phyloP scores from a whole-genome alignment of 2,329 filamentous ascomycete species.

The Ilyonectria destructans region DNA sequence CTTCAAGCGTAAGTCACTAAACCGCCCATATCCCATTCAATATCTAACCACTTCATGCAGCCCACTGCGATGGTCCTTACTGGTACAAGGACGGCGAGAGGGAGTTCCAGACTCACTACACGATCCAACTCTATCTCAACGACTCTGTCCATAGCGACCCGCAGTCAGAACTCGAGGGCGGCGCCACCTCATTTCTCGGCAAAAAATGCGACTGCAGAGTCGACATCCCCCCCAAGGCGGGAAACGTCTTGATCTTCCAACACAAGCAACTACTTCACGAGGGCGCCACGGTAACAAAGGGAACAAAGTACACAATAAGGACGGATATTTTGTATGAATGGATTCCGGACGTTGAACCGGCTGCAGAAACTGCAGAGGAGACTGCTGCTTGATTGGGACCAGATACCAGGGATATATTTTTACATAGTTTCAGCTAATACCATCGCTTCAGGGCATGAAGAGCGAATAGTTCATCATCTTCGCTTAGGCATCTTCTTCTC shows the following conservation, averaged over 20 bases:
- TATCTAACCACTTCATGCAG: slow-evolving; percentile 52
- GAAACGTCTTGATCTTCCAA: slow-evolving; percentile 75
- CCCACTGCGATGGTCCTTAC: slow-evolving; percentile 80
- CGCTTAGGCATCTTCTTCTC: slow-evolving; percentile 75
- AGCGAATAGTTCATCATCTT: slow-evolving; percentile 35
- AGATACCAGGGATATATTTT: slow-evolving; percentile 5
- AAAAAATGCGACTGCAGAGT: slow-evolving; percentile 59
- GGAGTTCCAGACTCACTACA: slow-evolving; percentile 65
- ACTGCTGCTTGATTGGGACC: slow-evolving; percentile 11
- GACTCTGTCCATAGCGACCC: slow-evolving; percentile 46
- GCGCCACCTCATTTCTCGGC: slow-evolving; percentile 71
- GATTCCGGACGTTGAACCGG: slow-evolving; percentile 35
- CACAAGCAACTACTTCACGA: slow-evolving; percentile 68
- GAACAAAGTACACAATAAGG: slow-evolving; percentile 72
- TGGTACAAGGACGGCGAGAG: slow-evolving; percentile 65
- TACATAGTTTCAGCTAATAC: slow-evolving; percentile 23
- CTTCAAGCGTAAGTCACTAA: slow-evolving; percentile 68
- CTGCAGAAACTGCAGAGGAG: background rate
- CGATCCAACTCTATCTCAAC: slow-evolving; percentile 68
- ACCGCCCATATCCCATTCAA: rapidly evolving
- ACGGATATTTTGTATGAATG: slow-evolving; percentile 69
- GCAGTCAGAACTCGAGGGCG: slow-evolving; percentile 60
- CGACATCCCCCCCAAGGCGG: slow-evolving; percentile 71
- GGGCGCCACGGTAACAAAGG: slow-evolving; percentile 67
- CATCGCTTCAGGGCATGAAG: slow-evolving; percentile 11